Percentiles rank a stretch among this genome's conserved stretches.
These are phyloP conservation scores for Russula sp. DNA, from an alignment of 768 basidiomycete species.

Conservation along the genomic window DNA sequence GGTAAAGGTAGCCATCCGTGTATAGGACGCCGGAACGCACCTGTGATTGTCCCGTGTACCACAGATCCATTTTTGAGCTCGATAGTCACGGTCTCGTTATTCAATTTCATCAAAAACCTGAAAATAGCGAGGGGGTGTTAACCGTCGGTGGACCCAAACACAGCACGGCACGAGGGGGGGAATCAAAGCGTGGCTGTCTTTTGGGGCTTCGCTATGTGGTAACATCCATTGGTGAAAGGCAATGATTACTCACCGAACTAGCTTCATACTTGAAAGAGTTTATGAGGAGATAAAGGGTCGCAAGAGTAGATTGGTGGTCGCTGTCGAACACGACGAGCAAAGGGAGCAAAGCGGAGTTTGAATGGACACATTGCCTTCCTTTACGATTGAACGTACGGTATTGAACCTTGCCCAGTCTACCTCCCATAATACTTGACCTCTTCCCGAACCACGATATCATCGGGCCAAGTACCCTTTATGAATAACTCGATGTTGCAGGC, in stretches of 20 bases:
- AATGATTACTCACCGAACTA: slow-evolving; percentile 10
- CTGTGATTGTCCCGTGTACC: slow-evolving; percentile 95
- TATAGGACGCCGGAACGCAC: slow-evolving; percentile 38
- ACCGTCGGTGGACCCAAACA: neutral
- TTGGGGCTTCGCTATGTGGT: neutral
- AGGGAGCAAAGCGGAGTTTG: slow-evolving; percentile 8
- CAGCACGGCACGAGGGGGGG: neutral
- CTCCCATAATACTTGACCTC: too few relatives aligned
- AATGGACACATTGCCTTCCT: neutral
- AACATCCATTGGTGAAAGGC: neutral
- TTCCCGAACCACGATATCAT: too few relatives aligned
- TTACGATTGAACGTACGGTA: too few relatives aligned
- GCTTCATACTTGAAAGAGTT: slow-evolving; percentile 11
- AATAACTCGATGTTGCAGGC: too few relatives aligned
- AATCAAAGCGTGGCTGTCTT: neutral
- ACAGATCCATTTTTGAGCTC: slow-evolving; percentile 97
- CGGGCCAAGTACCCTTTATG: too few relatives aligned
- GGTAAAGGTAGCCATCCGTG: neutral
- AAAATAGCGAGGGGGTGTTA: slow-evolving; percentile 1
- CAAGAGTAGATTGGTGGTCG: slow-evolving; percentile 2
- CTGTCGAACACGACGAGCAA: slow-evolving; percentile 9
- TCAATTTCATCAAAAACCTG: slow-evolving; percentile 99
- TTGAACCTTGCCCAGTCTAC: neutral
- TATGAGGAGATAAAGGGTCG: neutral
- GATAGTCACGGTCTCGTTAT: slow-evolving; percentile 97